phyloP scores from a whole-genome alignment of 176 grass and related monocot genomes.

The Alopecurus myosuroides region DNA sequence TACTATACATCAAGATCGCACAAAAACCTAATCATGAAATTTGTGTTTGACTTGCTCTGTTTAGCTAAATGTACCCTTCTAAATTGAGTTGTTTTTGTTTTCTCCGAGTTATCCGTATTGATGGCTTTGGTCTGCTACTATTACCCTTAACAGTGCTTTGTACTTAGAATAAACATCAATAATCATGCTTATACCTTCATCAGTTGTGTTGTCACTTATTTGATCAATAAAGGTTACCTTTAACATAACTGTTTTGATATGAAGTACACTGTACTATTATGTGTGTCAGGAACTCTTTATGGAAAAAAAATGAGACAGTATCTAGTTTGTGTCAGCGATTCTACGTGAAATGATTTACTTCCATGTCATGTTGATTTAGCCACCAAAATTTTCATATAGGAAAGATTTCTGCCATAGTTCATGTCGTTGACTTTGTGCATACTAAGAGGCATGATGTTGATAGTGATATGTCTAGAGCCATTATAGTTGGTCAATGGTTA shows the following conservation, averaged over 20 bases:
- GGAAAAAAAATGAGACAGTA: not conserved
- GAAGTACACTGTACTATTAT: not conserved
- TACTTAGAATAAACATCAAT: not conserved
- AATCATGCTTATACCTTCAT: not conserved
- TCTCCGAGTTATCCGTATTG: not conserved
- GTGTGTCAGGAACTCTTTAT: not conserved
- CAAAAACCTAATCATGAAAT: not conserved
- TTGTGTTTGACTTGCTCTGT: not conserved
- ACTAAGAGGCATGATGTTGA: not conserved
- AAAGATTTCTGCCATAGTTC: not conserved
- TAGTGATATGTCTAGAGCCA: not conserved
- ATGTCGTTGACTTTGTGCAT: not conserved
- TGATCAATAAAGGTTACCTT: constrained; percentile 1
- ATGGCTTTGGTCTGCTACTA: not conserved
- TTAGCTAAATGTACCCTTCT: not conserved
- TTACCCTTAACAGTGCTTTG: not conserved
- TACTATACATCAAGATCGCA: not conserved
- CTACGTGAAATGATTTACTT: constrained; percentile 4
- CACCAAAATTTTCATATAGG: not conserved
- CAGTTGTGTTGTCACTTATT: not conserved
- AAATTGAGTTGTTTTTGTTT: not conserved
- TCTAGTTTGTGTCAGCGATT: not conserved
- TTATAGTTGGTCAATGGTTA: constrained; percentile 2
- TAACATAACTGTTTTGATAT: not conserved
- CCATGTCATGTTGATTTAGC: constrained; percentile 3